Conservation (phyloP, 805 yeast genomes). For the Wickerhamomyces chaumierensis region DNA sequence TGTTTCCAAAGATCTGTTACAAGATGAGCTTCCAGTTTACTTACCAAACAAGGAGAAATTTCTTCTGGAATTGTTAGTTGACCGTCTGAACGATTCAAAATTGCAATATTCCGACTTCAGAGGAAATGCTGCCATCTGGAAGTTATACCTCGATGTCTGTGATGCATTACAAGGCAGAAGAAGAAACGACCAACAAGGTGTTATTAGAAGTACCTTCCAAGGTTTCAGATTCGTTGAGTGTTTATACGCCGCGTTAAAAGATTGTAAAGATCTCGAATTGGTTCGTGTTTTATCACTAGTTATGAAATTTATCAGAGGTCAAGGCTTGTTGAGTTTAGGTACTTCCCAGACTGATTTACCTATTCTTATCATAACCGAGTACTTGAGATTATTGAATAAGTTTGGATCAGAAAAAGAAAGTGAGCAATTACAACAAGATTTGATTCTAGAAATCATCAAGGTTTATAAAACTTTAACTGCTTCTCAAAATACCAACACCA, state of each 20-base stretch:
- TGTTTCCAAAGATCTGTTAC: constrained; percentile 24
- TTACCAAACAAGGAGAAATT: constrained; percentile 48
- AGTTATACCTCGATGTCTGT: constrained; percentile 31
- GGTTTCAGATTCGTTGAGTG: constrained; percentile 31
- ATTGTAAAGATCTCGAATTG: constrained; percentile 1
- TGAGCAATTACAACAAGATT: neutral
- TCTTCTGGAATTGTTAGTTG: constrained; percentile 47
- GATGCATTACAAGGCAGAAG: neutral
- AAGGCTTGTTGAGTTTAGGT: constrained; percentile 3
- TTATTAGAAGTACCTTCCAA: constrained; percentile 31
- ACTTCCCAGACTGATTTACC: constrained; percentile 9
- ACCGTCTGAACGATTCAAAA: constrained; percentile 42
- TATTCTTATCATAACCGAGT: constrained; percentile 8
- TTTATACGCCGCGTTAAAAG: constrained; percentile 16
- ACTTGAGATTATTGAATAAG: constrained; percentile 2
- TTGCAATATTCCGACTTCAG: constrained; percentile 27
- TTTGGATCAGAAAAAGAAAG: neutral
- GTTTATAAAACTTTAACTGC: neutral
- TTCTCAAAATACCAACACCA: neutral
- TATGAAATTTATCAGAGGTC: constrained; percentile 8
- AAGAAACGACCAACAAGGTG: constrained; percentile 14
- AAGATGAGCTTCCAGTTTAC: constrained; percentile 23
- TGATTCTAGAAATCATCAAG: neutral
- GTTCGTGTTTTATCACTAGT: constrained; percentile 5
- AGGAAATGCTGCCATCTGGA: constrained; percentile 36